Evolutionary conservation across 2,329 filamentous ascomycete species (phyloP).

Genomic region (Ophiocordyceps robertsii): DNA sequence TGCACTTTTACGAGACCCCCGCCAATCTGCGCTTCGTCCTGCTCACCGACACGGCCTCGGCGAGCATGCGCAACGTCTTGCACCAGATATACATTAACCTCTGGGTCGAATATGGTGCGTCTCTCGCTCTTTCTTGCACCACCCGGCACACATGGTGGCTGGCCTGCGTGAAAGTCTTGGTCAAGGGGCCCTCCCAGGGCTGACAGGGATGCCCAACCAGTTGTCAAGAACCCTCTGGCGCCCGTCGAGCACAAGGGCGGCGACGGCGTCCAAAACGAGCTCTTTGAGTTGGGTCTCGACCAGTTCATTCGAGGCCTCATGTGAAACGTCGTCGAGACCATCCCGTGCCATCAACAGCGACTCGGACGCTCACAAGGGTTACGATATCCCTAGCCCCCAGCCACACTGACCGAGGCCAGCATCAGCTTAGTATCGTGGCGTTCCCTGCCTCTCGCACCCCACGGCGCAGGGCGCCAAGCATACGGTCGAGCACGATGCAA

Average conservation of each 20-base stretch:
- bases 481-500: no score
- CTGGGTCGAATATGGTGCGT: slow-evolving; percentile 84
- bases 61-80: slow-evolving; percentile 84
- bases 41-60: slow-evolving; percentile 78
- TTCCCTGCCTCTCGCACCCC: no score
- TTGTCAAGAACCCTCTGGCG: slow-evolving; percentile 57
- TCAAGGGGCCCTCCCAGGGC: background rate
- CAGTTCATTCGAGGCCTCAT: slow-evolving; percentile 60
- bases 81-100: slow-evolving; percentile 98
- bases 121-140: no score
- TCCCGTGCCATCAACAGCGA: no score
- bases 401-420: no score
- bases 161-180: no score
- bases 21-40: slow-evolving; percentile 94
- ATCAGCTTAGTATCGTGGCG: no score
- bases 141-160: no score
- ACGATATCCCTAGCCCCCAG: no score
- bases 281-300: slow-evolving; percentile 61
- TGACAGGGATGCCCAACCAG: slow-evolving; percentile 19
- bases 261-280: slow-evolving; percentile 55
- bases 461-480: no score
- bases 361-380: no score
- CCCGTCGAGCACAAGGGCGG: slow-evolving; percentile 57
- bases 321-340: slow-evolving; percentile 19
- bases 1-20: slow-evolving; percentile 98